Conservation (phyloP, 2,329 filamentous ascomycete species). For the Aspergillus cejpii region DNA sequence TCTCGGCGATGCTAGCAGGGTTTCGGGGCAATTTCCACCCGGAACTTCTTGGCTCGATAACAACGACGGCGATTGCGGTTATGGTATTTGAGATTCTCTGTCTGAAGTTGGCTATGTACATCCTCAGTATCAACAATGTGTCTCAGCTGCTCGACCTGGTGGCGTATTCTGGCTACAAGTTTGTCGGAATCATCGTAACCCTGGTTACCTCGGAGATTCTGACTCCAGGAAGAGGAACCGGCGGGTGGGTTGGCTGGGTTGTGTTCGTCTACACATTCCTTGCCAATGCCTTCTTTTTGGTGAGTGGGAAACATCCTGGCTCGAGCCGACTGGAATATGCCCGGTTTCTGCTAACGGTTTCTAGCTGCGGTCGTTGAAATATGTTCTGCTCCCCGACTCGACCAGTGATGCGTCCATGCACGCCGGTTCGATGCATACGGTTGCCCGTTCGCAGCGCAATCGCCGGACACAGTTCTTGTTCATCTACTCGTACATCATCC, state of each 20-base stretch:
- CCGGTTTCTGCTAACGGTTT: constrained; percentile 1
- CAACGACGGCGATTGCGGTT: constrained; percentile 73
- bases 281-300: constrained; percentile 91
- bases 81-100: constrained; percentile 83
- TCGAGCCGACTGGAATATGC: not conserved
- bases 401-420: constrained; percentile 58
- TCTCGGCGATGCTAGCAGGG: constrained; percentile 84
- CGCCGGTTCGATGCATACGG: constrained; percentile 55
- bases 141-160: constrained; percentile 89
- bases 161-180: constrained; percentile 97
- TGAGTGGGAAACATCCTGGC: constrained; percentile 44
- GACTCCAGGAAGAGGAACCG: constrained; percentile 72
- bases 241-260: constrained; percentile 80
- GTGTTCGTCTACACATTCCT: constrained; percentile 88
- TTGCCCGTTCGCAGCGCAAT: constrained; percentile 78
- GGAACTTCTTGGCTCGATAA: constrained; percentile 83
- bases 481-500: constrained; percentile 87
- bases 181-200: constrained; percentile 90
- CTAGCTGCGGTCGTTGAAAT: constrained; percentile 88
- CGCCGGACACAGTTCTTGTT: constrained; percentile 88
- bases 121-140: constrained; percentile 87
- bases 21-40: constrained; percentile 88
- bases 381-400: constrained; percentile 85
- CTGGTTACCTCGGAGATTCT: constrained; percentile 70
- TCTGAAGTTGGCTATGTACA: constrained; percentile 85